phyloP scores from a whole-genome alignment of 1,284 basidiomycete species.

The Athelia sp. region DNA sequence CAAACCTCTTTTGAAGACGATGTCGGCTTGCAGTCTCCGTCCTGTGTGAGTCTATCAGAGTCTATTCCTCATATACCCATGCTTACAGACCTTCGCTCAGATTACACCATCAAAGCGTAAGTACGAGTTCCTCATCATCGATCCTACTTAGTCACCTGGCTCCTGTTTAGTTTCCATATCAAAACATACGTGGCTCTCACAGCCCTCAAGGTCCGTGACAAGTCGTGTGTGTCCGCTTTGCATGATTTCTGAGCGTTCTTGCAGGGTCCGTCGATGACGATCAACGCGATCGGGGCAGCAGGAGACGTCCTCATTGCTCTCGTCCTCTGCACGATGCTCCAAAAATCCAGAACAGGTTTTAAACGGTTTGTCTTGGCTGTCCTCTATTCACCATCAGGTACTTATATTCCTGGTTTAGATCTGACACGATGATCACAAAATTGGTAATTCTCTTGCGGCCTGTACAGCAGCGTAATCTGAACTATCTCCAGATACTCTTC shows the following conservation, averaged over 20 bases:
- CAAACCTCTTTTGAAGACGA: no score
- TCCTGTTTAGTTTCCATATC: constrained; percentile 20
- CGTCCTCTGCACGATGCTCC: constrained; percentile 45
- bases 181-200: constrained; percentile 34
- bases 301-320: constrained; percentile 52
- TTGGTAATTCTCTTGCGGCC: neutral
- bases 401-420: neutral
- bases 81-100: constrained; percentile 17
- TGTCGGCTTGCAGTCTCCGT: no score
- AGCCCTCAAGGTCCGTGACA: constrained; percentile 20
- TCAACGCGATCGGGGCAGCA: constrained; percentile 50
- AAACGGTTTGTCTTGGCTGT: neutral
- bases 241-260: constrained; percentile 14
- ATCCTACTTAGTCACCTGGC: no score
- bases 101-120: constrained; percentile 36
- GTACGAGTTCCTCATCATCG: constrained; percentile 18
- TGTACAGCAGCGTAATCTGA: neutral
- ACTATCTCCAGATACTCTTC: neutral
- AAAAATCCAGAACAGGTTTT: constrained; percentile 51
- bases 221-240: constrained; percentile 13
- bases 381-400: neutral
- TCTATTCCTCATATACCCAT: no score
- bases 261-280: constrained; percentile 39
- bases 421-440: constrained; percentile 1
- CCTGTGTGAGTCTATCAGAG: no score